Percentiles rank a stretch among this genome's conserved stretches.
These are phyloP conservation scores for Penicillium sp. DNA, from an alignment of 2,329 filamentous ascomycete genomes.

Conservation along the genomic window DNA sequence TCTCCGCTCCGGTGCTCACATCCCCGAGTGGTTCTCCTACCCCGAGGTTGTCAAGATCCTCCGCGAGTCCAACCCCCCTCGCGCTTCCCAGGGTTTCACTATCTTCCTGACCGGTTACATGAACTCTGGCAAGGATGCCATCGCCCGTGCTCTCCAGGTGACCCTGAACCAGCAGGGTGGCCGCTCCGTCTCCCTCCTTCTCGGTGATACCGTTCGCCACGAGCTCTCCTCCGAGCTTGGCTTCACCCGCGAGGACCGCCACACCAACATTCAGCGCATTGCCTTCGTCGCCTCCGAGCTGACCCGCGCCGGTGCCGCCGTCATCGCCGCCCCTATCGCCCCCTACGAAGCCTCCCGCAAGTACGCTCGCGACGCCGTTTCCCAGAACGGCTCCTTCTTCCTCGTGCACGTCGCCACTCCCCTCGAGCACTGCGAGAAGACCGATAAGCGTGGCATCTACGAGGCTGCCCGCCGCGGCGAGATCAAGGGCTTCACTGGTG, in stretches of 20 bases:
- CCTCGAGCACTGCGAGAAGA: conserved; percentile 90
- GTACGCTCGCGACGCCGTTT: conserved; percentile 75
- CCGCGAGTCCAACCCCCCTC: conserved; percentile 90
- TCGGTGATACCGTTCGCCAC: conserved; percentile 90
- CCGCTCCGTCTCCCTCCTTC: conserved; percentile 86
- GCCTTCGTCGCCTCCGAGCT: conserved; percentile 94
- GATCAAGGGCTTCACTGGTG: conserved; percentile 97
- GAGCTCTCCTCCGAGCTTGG: conserved; percentile 94
- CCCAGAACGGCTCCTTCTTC: conserved; percentile 87
- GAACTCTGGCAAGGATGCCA: conserved; percentile 95
- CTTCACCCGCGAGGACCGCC: conserved; percentile 88
- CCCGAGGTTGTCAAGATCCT: conserved; percentile 96
- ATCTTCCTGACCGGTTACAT: conserved; percentile 96
- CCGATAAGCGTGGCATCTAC: conserved; percentile 90
- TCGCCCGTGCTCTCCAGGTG: conserved; percentile 91
- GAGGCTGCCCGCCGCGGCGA: conserved; percentile 77
- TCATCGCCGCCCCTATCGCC: conserved; percentile 94
- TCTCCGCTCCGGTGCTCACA: conserved; percentile 86
- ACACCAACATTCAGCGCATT: conserved; percentile 93
- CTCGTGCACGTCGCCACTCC: conserved; percentile 92
- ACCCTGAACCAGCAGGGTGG: conserved; percentile 98
- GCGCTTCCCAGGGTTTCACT: conserved; percentile 91
- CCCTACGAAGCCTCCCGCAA: conserved; percentile 78
- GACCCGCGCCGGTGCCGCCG: conserved; percentile 86
- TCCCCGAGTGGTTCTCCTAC: conserved; percentile 99